phyloP scores from a whole-genome alignment of 2,329 filamentous ascomycete species.

The Zalaria sp. region DNA sequence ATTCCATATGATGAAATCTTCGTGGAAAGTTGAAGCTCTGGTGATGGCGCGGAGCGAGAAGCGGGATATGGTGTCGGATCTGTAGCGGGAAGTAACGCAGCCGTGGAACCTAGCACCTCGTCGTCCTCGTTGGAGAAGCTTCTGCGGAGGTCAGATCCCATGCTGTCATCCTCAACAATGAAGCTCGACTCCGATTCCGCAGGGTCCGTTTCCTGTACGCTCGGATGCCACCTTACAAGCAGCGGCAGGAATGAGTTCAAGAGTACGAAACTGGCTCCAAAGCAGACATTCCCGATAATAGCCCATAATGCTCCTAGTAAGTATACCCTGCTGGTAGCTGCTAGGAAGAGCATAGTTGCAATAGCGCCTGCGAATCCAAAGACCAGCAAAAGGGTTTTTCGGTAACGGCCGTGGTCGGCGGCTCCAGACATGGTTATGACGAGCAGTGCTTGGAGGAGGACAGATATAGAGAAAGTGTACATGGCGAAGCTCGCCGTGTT shows the following conservation, averaged over 20 bases:
- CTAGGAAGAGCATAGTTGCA: conserved; percentile 79
- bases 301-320: conserved; percentile 70
- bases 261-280: conserved; percentile 88
- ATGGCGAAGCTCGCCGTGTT: conserved; percentile 96
- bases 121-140: conserved; percentile 1
- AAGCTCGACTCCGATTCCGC: too few species aligned
- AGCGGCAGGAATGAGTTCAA: conserved; percentile 90
- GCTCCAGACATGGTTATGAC: conserved; percentile 95
- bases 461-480: conserved; percentile 93
- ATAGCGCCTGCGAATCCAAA: conserved; percentile 74
- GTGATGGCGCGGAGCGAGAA: conserved; percentile 32
- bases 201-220: conserved; percentile 17
- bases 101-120: conserved; percentile 18
- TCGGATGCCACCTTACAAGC: conserved; percentile 74
- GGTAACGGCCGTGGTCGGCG: conserved; percentile 78
- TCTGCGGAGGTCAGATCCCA: background rate
- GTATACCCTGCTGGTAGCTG: conserved; percentile 61
- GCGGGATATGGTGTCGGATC: conserved; percentile 9
- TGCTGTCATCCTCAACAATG: too few species aligned
- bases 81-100: conserved; percentile 18
- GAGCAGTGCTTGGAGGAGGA: conserved; percentile 73
- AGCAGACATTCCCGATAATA: conserved; percentile 83
- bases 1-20: conserved; percentile 86
- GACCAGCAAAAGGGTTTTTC: conserved; percentile 73
- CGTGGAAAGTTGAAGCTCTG: conserved; percentile 68